phyloP scores from a whole-genome alignment of 305 asterid genomes.

The Fraxinus albicans region DNA sequence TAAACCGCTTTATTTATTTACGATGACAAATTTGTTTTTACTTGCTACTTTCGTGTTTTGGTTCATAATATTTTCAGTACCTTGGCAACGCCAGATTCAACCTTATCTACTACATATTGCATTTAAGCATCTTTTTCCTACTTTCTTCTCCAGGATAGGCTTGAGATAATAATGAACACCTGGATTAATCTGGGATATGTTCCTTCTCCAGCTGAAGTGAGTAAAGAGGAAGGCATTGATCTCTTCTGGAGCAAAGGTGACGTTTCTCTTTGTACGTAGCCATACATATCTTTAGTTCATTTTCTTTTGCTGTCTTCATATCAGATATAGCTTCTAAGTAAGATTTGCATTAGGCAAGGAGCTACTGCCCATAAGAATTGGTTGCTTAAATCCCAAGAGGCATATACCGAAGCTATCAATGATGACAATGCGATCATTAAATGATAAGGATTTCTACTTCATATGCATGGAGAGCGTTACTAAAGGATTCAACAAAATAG shows the following conservation, averaged over 20 bases:
- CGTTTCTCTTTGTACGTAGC: constrained; percentile 15
- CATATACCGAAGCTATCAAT: constrained; percentile 55
- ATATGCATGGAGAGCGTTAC: constrained; percentile 61
- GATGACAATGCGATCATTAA: constrained; percentile 53
- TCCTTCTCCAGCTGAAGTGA: constrained; percentile 93
- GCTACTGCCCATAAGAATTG: constrained; percentile 74
- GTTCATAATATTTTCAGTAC: not conserved
- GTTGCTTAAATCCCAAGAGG: constrained; percentile 59
- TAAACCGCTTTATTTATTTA: not conserved
- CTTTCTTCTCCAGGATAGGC: constrained; percentile 71
- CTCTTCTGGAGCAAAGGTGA: constrained; percentile 62
- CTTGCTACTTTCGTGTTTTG: not conserved
- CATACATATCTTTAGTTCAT: not conserved
- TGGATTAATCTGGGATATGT: constrained; percentile 62
- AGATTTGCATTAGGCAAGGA: constrained; percentile 58
- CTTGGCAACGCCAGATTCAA: not conserved
- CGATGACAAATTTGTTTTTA: not conserved
- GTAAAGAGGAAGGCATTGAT: constrained; percentile 66
- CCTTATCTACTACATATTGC: not conserved
- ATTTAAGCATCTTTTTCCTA: constrained; percentile 11
- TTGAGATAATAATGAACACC: constrained; percentile 60
- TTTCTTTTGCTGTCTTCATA: constrained; percentile 14
- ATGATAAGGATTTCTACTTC: constrained; percentile 55
- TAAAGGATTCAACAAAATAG: constrained; percentile 28
- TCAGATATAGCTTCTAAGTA: constrained; percentile 21